Evolutionary conservation across 208 protist genomes (phyloP).

Genomic region (Leptomonas pyrrhocoris): DNA sequence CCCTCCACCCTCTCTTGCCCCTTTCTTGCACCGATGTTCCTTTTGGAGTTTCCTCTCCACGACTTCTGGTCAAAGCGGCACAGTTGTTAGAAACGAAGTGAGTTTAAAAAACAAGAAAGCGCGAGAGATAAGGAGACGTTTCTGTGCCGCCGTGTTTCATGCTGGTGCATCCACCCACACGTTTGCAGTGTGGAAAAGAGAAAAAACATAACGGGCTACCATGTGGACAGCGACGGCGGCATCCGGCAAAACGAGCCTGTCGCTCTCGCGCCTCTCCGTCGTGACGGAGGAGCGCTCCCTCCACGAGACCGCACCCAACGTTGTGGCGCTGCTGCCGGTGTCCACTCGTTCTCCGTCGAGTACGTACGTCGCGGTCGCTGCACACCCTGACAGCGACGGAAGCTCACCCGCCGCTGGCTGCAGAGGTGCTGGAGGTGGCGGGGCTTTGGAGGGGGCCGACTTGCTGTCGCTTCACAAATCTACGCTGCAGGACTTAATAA

Average conservation of each 20-base stretch:
- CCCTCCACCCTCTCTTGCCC: no score
- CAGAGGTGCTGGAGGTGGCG: background rate
- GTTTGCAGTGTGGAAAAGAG: background rate
- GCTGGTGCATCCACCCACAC: no score
- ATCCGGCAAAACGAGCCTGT: background rate
- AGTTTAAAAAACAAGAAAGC: no score
- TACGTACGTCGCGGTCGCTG: conserved; percentile 6
- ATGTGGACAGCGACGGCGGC: no score
- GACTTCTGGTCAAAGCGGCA: no score
- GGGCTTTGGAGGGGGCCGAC: background rate
- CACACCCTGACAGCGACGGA: background rate
- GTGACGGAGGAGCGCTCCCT: conserved; percentile 10
- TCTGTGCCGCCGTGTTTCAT: no score
- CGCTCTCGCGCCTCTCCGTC: conserved; percentile 20
- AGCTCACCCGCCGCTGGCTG: background rate
- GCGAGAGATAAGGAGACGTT: no score
- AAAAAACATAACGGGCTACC: background rate
- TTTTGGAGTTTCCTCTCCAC: no score
- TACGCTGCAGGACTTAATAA: background rate
- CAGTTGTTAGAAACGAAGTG: no score
- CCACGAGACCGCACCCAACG: conserved; percentile 8
- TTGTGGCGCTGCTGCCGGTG: conserved; percentile 11
- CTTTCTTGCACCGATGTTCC: no score
- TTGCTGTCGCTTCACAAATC: background rate
- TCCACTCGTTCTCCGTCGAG: background rate